Percentiles rank a stretch among this genome's conserved stretches.
Conservation (phyloP, 352 stramenopile genomes). For the Elongisporangium prolatum region DNA sequence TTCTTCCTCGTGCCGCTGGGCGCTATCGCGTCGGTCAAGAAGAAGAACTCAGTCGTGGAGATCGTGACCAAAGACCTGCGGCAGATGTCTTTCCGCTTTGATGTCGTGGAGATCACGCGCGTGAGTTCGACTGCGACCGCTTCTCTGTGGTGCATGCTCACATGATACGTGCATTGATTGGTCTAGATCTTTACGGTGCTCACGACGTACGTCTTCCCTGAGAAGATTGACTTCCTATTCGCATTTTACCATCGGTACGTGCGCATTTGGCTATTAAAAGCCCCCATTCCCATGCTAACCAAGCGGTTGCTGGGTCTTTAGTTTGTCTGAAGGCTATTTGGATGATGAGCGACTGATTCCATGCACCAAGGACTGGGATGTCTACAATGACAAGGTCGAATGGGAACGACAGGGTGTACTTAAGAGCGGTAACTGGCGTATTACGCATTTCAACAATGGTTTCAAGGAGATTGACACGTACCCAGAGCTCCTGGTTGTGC, state of each 20-base stretch:
- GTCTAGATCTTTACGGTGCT: slow-evolving; percentile 70
- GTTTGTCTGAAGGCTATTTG: slow-evolving; percentile 37
- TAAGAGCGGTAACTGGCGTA: slow-evolving; percentile 59
- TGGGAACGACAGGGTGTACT: slow-evolving; percentile 74
- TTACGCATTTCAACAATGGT: slow-evolving; percentile 55
- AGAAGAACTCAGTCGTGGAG: slow-evolving; percentile 75
- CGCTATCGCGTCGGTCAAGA: slow-evolving; percentile 71
- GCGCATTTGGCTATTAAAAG: slow-evolving; percentile 1
- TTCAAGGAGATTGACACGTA: slow-evolving; percentile 91
- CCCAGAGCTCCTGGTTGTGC: slow-evolving; percentile 91
- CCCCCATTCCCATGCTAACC: background rate
- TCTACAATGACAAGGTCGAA: slow-evolving; percentile 58
- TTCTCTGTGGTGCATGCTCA: too few species aligned
- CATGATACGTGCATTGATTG: background rate
- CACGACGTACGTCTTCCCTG: slow-evolving; percentile 77
- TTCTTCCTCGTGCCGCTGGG: slow-evolving; percentile 77
- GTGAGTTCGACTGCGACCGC: too few species aligned
- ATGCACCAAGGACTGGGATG: slow-evolving; percentile 56
- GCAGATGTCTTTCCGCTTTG: slow-evolving; percentile 72
- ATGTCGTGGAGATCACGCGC: slow-evolving; percentile 63
- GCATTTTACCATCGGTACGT: slow-evolving; percentile 74
- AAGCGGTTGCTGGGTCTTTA: slow-evolving; percentile 5
- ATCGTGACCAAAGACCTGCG: slow-evolving; percentile 78
- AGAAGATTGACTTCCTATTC: slow-evolving; percentile 83
- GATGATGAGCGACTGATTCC: slow-evolving; percentile 52